Evolutionary conservation across 768 basidiomycete species (phyloP).

Genomic region (Lanmaoa pseudosensibilis): DNA sequence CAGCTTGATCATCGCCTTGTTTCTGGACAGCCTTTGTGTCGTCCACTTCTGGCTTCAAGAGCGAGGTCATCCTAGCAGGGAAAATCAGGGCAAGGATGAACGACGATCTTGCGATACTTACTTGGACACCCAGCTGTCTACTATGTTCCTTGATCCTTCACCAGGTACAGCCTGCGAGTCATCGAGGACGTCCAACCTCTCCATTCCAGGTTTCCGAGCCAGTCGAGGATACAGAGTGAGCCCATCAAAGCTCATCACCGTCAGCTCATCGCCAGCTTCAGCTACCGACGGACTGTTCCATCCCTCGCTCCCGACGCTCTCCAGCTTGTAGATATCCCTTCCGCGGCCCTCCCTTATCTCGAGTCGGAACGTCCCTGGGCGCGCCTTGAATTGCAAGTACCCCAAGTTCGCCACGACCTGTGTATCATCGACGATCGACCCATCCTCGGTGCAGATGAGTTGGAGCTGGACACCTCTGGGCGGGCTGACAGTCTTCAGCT

Average conservation of each 20-base stretch:
- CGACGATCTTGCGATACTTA: conserved; percentile 29
- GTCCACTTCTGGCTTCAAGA: conserved; percentile 38
- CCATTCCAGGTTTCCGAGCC: conserved; percentile 70
- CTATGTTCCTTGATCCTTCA: conserved; percentile 37
- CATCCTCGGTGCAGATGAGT: conserved; percentile 50
- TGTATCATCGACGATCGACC: conserved; percentile 70
- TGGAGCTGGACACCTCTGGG: conserved; percentile 93
- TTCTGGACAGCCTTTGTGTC: conserved; percentile 25
- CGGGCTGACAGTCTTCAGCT: conserved; percentile 58
- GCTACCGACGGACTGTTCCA: conserved; percentile 78
- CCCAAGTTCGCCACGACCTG: conserved; percentile 93
- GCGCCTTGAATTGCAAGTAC: conserved; percentile 93
- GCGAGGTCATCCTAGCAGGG: conserved; percentile 41
- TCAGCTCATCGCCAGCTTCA: conserved; percentile 70
- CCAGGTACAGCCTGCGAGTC: conserved; percentile 37
- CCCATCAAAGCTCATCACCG: conserved; percentile 88
- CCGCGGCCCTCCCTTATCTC: conserved; percentile 83
- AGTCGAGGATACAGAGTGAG: conserved; percentile 85
- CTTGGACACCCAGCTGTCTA: conserved; percentile 54
- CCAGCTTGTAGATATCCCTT: conserved; percentile 74
- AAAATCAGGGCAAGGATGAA: conserved; percentile 5
- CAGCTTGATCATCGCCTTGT: conserved; percentile 56
- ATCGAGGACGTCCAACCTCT: conserved; percentile 75
- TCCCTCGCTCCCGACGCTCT: conserved; percentile 86
- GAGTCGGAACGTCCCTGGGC: conserved; percentile 82